Conservation (phyloP, 192 early-diverging fungal species). For the Phycomyces nitens region DNA sequence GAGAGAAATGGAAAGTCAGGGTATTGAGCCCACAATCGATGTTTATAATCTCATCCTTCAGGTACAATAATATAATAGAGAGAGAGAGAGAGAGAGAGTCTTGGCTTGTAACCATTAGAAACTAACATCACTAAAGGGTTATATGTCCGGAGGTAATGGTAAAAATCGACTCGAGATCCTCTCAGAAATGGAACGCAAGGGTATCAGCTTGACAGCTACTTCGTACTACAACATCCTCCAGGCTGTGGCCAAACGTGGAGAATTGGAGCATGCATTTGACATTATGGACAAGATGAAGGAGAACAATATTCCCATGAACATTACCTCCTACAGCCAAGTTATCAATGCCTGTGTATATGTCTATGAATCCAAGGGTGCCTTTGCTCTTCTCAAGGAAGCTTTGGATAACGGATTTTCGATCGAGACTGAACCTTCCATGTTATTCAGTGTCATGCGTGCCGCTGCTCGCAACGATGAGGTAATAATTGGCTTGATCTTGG, state of each 20-base stretch:
- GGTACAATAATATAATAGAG: slow-evolving; percentile 24
- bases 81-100: neutral
- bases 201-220: slow-evolving; percentile 10
- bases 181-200: slow-evolving; percentile 18
- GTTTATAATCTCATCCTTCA: slow-evolving; percentile 38
- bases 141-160: neutral
- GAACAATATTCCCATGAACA: slow-evolving; percentile 25
- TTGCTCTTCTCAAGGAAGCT: slow-evolving; percentile 41
- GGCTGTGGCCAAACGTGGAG: slow-evolving; percentile 27
- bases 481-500: neutral
- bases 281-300: slow-evolving; percentile 39
- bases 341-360: slow-evolving; percentile 31
- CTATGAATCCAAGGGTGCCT: slow-evolving; percentile 35
- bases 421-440: slow-evolving; percentile 33
- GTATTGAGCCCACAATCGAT: slow-evolving; percentile 32
- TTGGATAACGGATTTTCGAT: slow-evolving; percentile 34
- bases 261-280: slow-evolving; percentile 39
- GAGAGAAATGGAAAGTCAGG: slow-evolving; percentile 34
- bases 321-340: slow-evolving; percentile 25
- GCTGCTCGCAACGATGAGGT: slow-evolving; percentile 41
- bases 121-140: slow-evolving; percentile 4
- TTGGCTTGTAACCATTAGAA: neutral
- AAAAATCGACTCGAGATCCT: slow-evolving; percentile 3
- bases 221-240: slow-evolving; percentile 40
- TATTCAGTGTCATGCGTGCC: slow-evolving; percentile 36